Conservation (phyloP, 169 alveolate genomes). For the Babesia divergens region DNA sequence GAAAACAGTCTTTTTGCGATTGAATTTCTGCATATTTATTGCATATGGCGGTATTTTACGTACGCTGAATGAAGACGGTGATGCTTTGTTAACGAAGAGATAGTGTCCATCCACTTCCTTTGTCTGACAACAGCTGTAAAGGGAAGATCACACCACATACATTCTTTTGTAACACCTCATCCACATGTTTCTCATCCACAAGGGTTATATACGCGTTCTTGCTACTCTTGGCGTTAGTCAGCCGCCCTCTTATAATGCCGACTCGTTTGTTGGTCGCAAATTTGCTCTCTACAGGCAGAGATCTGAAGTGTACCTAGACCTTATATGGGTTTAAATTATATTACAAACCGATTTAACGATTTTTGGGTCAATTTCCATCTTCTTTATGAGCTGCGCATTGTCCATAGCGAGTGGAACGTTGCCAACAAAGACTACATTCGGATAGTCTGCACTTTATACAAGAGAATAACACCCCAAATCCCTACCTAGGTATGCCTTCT, state of each 20-base stretch:
- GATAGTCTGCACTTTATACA: constrained; percentile 20
- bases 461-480: neutral
- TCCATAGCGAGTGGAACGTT: constrained; percentile 66
- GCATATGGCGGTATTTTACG: neutral
- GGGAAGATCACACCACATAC: neutral
- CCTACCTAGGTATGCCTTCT: constrained; percentile 20
- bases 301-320: constrained; percentile 51
- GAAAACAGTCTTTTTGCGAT: constrained; percentile 59
- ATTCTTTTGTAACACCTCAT: constrained; percentile 34
- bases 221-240: constrained; percentile 60
- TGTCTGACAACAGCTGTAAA: constrained; percentile 17
- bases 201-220: constrained; percentile 61
- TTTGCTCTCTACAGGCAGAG: constrained; percentile 55
- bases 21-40: constrained; percentile 27
- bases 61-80: constrained; percentile 50
- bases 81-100: constrained; percentile 32
- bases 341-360: constrained; percentile 52
- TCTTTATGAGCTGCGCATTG: constrained; percentile 64
- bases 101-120: constrained; percentile 59
- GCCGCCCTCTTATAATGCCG: constrained; percentile 55
- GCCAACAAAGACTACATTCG: constrained; percentile 63
- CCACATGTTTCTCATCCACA: constrained; percentile 37
- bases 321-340: constrained; percentile 11
- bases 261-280: constrained; percentile 61
- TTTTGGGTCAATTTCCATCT: constrained; percentile 55